Conservation (phyloP, 2,329 filamentous ascomycete genomes). For the Claviceps capensis region DNA sequence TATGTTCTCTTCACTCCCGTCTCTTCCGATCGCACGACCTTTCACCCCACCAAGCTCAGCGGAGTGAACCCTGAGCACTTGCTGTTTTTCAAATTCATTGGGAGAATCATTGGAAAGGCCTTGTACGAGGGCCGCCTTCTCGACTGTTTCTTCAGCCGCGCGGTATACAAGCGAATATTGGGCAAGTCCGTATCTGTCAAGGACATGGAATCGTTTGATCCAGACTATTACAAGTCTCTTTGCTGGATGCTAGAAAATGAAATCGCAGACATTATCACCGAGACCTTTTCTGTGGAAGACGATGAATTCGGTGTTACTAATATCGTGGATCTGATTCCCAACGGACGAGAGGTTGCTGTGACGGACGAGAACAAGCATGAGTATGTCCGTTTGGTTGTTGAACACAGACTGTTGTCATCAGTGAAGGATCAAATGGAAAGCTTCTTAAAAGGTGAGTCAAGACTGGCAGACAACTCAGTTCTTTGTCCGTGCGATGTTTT, state of each 20-base stretch:
- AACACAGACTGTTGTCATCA: conserved; percentile 82
- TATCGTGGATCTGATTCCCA: conserved; percentile 72
- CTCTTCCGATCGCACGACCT: conserved; percentile 92
- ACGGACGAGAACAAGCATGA: conserved; percentile 98
- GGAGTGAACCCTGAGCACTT: conserved; percentile 90
- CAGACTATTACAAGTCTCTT: conserved; percentile 97
- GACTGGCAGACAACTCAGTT: background rate
- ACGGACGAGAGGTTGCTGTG: conserved; percentile 83
- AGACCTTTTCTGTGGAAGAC: conserved; percentile 88
- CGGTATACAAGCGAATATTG: conserved; percentile 95
- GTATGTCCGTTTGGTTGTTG: conserved; percentile 86
- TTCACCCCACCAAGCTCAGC: conserved; percentile 94
- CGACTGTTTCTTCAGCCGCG: conserved; percentile 97
- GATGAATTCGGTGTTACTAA: conserved; percentile 87
- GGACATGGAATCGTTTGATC: conserved; percentile 97
- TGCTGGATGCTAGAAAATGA: conserved; percentile 98
- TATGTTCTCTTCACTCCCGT: conserved; percentile 95
- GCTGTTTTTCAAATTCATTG: conserved; percentile 98
- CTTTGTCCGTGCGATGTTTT: background rate
- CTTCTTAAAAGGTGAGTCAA: conserved; percentile 62
- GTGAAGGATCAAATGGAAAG: conserved; percentile 90
- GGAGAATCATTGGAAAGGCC: conserved; percentile 94
- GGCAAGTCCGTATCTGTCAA: conserved; percentile 93
- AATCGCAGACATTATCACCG: conserved; percentile 93
- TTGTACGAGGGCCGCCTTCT: conserved; percentile 91